Percentiles rank a stretch among this genome's conserved stretches.
phyloP scores from a whole-genome alignment of 352 stramenopile species.

The Thalassiosira hispida region DNA sequence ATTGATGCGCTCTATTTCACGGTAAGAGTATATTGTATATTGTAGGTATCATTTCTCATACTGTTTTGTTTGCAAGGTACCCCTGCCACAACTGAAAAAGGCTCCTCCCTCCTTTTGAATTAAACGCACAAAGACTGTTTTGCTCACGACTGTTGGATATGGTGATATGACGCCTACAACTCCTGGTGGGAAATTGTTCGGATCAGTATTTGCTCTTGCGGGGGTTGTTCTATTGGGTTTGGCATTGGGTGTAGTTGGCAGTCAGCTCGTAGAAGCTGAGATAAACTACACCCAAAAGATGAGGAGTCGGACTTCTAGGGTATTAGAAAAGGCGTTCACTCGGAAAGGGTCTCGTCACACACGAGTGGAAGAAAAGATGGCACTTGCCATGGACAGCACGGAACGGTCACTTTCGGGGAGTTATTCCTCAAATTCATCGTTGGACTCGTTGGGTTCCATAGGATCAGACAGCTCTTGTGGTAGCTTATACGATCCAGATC shows the following conservation, averaged over 20 bases:
- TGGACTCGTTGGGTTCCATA: constrained; percentile 16
- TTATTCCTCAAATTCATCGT: constrained; percentile 20
- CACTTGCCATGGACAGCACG: neutral
- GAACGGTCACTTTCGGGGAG: neutral
- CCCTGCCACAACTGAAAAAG: too few species aligned
- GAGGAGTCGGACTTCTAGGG: constrained; percentile 21
- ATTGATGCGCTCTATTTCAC: constrained; percentile 92
- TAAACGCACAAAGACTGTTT: too few species aligned
- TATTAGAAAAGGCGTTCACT: constrained; percentile 36
- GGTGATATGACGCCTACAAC: constrained; percentile 86
- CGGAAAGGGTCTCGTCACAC: neutral
- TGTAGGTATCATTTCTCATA: too few species aligned
- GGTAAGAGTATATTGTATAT: too few species aligned
- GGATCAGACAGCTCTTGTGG: constrained; percentile 3
- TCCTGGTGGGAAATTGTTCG: constrained; percentile 82
- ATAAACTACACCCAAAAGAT: constrained; percentile 36
- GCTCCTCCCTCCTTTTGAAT: too few species aligned
- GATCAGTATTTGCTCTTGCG: constrained; percentile 66
- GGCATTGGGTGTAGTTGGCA: constrained; percentile 70
- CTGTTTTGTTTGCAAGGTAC: too few species aligned
- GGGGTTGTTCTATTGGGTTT: constrained; percentile 75
- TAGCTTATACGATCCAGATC: neutral
- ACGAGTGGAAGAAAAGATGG: neutral
- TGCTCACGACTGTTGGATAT: constrained; percentile 89
- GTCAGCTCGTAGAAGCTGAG: constrained; percentile 60